Evolutionary conservation across 2,329 filamentous ascomycete genomes (phyloP).

Genomic region (Ambrosiella beaveri): DNA sequence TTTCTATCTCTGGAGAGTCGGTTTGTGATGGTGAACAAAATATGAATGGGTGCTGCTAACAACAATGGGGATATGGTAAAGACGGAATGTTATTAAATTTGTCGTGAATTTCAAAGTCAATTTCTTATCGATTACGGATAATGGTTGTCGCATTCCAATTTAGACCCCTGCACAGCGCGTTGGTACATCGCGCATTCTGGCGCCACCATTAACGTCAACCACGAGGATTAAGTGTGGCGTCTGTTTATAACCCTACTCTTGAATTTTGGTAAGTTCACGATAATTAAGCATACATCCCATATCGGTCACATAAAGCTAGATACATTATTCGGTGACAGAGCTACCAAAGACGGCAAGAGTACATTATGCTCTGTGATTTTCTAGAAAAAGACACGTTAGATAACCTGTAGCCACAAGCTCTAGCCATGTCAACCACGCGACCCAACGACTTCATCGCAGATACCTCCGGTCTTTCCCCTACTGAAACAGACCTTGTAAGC

Average conservation of each 20-base stretch:
- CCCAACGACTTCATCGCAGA: conserved; percentile 9
- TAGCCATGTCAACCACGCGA: conserved; percentile 2
- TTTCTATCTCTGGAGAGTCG: too few species aligned
- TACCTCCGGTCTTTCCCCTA: neutral
- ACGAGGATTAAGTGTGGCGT: neutral
- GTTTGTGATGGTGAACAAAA: neutral
- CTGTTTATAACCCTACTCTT: neutral
- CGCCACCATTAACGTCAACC: too few species aligned
- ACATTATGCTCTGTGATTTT: neutral
- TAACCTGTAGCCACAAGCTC: neutral
- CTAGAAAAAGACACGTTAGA: neutral
- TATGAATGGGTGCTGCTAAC: neutral
- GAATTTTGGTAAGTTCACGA: too few species aligned
- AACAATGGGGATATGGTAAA: neutral
- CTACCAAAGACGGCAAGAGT: too few species aligned
- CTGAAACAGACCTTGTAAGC: neutral
- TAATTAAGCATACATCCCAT: too few species aligned
- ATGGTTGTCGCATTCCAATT: neutral
- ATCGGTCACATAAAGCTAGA: too few species aligned
- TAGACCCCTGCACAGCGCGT: neutral
- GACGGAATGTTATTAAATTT: neutral
- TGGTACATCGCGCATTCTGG: neutral
- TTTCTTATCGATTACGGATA: neutral
- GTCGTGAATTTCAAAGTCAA: neutral
- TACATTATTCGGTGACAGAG: too few species aligned